phyloP scores from a whole-genome alignment of 2,329 filamentous ascomycete species.

The Colletotrichum salicis region DNA sequence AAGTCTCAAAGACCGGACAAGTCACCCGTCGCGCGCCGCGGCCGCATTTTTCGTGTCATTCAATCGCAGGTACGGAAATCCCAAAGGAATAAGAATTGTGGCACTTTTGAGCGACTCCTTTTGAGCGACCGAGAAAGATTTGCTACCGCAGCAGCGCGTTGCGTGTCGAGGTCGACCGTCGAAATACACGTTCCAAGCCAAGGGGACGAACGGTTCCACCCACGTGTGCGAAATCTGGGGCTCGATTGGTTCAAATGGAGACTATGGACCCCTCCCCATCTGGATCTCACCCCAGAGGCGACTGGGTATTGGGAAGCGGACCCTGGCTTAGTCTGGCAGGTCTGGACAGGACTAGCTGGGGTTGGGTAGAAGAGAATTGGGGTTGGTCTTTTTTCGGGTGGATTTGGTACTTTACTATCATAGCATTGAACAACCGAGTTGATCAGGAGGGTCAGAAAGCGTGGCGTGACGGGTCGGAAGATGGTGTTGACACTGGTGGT shows the following conservation, averaged over 20 bases:
- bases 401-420: neutral
- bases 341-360: conserved; percentile 10
- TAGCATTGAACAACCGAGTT: neutral
- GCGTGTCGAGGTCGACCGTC: neutral
- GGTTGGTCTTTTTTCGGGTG: no score
- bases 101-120: neutral
- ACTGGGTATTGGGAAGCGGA: neutral
- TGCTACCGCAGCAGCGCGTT: neutral
- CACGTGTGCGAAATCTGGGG: conserved; percentile 29
- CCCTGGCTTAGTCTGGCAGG: conserved; percentile 10
- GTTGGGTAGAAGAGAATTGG: no score
- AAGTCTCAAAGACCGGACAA: neutral
- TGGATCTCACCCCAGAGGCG: conserved; percentile 14
- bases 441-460: neutral
- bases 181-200: conserved; percentile 12
- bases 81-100: neutral
- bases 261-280: neutral
- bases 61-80: no score
- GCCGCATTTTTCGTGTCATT: neutral
- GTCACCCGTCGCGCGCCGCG: neutral
- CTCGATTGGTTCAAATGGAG: conserved; percentile 26
- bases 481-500: neutral
- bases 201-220: conserved; percentile 19
- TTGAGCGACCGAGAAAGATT: neutral
- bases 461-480: neutral